Conservation (phyloP, 768 basidiomycete genomes). For the Phanerochaete carnosa region DNA sequence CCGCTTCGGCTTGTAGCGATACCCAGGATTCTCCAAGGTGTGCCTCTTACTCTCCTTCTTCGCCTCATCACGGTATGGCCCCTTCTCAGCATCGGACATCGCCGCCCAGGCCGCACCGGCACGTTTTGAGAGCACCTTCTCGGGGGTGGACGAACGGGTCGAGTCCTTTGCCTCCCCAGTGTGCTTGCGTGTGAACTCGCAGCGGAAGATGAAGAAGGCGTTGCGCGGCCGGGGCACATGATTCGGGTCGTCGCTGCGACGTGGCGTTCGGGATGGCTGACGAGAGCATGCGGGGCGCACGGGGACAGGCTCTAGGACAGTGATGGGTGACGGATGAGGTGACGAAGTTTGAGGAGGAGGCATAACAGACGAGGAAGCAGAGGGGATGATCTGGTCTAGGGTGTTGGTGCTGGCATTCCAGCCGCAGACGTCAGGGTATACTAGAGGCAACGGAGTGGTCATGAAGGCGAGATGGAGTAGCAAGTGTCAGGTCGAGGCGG, state of each 20-base stretch:
- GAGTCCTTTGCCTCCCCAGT: constrained; percentile 26
- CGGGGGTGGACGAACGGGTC: constrained; percentile 21
- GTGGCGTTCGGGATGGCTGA: neutral
- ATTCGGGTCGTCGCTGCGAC: constrained; percentile 43
- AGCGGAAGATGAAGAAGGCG: constrained; percentile 71
- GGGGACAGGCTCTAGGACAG: neutral
- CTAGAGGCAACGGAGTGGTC: neutral
- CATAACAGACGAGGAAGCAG: neutral
- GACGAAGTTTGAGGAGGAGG: neutral
- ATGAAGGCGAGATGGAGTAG: neutral
- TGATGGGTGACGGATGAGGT: neutral
- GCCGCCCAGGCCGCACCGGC: constrained; percentile 75
- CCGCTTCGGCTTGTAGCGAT: constrained; percentile 53
- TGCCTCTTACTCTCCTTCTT: constrained; percentile 56
- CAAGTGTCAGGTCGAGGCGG: neutral
- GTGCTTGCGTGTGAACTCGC: constrained; percentile 53
- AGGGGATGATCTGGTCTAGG: neutral
- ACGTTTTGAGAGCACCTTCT: constrained; percentile 69
- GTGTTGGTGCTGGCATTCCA: neutral
- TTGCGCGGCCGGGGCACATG: constrained; percentile 69
- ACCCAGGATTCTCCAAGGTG: constrained; percentile 52
- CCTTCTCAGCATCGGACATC: constrained; percentile 44
- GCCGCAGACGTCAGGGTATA: constrained; percentile 3
- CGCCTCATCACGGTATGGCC: constrained; percentile 51
- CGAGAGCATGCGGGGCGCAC: neutral